Base-by-base conservation (phyloP, 2,329 filamentous ascomycete species). In the Amphichorda felina region DNA sequence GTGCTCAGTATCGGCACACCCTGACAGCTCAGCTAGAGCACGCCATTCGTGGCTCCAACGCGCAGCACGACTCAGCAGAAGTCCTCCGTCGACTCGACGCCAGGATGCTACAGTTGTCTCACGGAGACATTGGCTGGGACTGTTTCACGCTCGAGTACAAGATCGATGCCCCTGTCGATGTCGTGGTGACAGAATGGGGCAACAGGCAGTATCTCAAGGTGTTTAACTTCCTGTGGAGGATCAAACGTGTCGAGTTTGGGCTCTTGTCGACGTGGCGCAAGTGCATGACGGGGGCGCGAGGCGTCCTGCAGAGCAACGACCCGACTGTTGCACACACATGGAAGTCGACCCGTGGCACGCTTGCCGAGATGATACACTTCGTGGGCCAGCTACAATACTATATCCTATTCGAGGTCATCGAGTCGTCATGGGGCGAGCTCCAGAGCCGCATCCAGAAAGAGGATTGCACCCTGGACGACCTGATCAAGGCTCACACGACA, bases 121-220 rank as follows among this genome's bases (percentile, higher is more conserved):
- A 95, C 48, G 91, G 91, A 35, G 91, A 98, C 49, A 96, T 95
- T 36, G 91, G 91, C 34, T 98, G 91, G 91, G 91, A 98, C 53
- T 94, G 93, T 53, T 98, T 98, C 60, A 98, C 91, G 0, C 75
- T 98, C 8, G 93, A 98, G 55, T 98, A 98, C 63, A 95, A 96
- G 56, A 91, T 98, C 46, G 88, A 94, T 54, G 83, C 89, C 2
- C 91, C 91, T 1, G 84, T 95, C 17, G 91, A 98, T 53, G 91
- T 98, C 19, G 88, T 98, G 33, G 87, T 98, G 27, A 96, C 89
- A 1, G 86, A 93, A 29, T 95, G 88, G 75, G 88, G 87, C 31
- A 89, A 84, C 45, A 83, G 89, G 16, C 89, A 98, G 54, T 98
- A 98, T 54, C 79, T 98, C 47, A 96, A 96, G 54, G 86, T 98